Conservation (phyloP, 2,329 filamentous ascomycete genomes). For the Stenocarpella maydis region DNA sequence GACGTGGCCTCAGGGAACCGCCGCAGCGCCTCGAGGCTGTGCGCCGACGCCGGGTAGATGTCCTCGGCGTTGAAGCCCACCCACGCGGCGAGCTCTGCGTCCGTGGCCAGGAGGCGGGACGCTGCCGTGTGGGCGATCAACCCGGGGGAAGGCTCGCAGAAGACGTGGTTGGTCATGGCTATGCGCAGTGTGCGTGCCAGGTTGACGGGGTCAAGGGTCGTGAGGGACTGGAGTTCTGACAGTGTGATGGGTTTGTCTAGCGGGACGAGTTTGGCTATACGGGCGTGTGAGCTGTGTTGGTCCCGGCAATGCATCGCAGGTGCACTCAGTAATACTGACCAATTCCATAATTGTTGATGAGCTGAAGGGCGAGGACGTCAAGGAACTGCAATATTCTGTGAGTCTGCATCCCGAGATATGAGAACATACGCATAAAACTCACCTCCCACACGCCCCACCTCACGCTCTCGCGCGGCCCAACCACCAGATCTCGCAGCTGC, state of each 20-base stretch:
- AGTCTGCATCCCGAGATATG: not conserved
- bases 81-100: conserved; percentile 60
- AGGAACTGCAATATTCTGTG: conserved; percentile 50
- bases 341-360: conserved; percentile 59
- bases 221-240: conserved; percentile 54
- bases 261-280: conserved; percentile 58
- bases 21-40: conserved; percentile 55
- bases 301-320: not conserved
- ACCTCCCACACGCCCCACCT: conserved; percentile 63
- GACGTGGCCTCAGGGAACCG: conserved; percentile 57
- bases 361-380: conserved; percentile 58
- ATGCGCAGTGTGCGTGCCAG: conserved; percentile 61
- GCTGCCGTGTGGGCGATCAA: conserved; percentile 63
- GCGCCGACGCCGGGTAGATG: conserved; percentile 57
- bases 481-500: conserved; percentile 56
- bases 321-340: conserved; percentile 56
- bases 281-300: not conserved
- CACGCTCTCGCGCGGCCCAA: conserved; percentile 59
- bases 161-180: conserved; percentile 65
- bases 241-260: conserved; percentile 54
- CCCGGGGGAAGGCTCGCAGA: conserved; percentile 59
- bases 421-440: conserved; percentile 39
- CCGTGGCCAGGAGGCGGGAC: conserved; percentile 59
- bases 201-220: conserved; percentile 57
- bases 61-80: conserved; percentile 64